Base-by-base conservation (phyloP, 257 asterid genomes). In the Fraxinus pennsylvanica region DNA sequence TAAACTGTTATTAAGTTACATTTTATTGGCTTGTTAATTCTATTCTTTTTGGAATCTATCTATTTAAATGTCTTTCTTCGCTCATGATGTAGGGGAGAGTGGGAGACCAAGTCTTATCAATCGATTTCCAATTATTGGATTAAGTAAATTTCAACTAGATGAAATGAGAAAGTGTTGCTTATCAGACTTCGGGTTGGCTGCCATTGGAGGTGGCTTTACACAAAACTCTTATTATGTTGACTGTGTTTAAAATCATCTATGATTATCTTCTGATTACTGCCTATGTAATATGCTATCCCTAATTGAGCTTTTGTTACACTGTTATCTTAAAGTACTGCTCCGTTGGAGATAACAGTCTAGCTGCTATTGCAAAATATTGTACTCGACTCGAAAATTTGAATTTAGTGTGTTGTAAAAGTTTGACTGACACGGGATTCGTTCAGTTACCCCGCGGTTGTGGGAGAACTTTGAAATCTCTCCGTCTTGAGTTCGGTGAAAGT, bases 301-400 rank as follows among this genome's bases (percentile, higher is more conserved):
- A 61, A 83, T 43, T 74, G 15, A 70, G 32, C 50, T 39, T 25
- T 74, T 75, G 69, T 76, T 72, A 13, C 72, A 9, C 47, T 30
- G 73, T 85, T 50, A 32, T 71, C 78, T 83, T 79, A 6, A 82
- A 92, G 96, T 92, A 91, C 63, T 89, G 96, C 86, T 88, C 86
- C 80, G 82, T 91, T 69, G 97, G 94, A 71, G 97, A 94, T 88
- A 82, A 87, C 84, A 96, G 98, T 79, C 82, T 94, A 79, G 87
- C 92, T 81, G 93, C 96, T 76, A 87, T 94, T 47, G 97, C 92
- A 72, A 87, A 90, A 85, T 87, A 83, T 79, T 90, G 96, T 80
- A 89, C 80, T 73, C 83, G 72, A 82, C 91, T 94, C 71, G 89
- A 94, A 82, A 93, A 89, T 73, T 86, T 94, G 91, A 94, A 92